Evolutionary conservation across 192 early-diverging fungal genomes (phyloP).

Genomic region (Physocladia obscura): DNA sequence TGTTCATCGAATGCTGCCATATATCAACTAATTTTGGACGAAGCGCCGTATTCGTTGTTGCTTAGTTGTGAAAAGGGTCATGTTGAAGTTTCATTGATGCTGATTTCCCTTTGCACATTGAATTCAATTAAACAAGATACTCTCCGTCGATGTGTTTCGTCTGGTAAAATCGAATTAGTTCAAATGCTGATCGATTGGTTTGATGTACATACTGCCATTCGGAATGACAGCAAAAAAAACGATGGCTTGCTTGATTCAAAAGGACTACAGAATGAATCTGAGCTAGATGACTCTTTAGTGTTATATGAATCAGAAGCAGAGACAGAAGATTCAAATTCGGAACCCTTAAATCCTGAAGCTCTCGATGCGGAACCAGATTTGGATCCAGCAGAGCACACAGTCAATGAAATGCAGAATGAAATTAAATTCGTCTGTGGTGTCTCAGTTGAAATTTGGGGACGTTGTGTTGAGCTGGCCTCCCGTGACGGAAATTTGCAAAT

Average conservation of each 20-base stretch:
- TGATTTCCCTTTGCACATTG: background rate
- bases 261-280: background rate
- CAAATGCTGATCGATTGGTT: conserved; percentile 4
- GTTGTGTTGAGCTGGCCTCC: conserved; percentile 6
- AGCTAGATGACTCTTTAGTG: too few species aligned
- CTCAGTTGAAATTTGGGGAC: conserved; percentile 5
- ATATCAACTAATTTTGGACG: background rate
- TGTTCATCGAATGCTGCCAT: background rate
- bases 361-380: background rate
- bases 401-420: too few species aligned
- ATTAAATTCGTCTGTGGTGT: background rate
- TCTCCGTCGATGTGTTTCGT: conserved; percentile 8
- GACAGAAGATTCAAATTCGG: background rate
- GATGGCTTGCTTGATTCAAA: background rate
- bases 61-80: conserved; percentile 5
- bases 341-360: background rate
- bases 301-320: background rate
- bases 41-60: conserved; percentile 3
- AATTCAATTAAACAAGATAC: background rate
- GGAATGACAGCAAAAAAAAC: too few species aligned
- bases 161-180: background rate
- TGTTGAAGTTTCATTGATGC: background rate
- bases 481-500: conserved; percentile 9
- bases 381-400: too few species aligned
- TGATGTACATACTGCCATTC: background rate